Percentiles rank a stretch among this genome's conserved stretches.
Conservation (phyloP, 2,329 filamentous ascomycete species). For the Aspergillus sp. region DNA sequence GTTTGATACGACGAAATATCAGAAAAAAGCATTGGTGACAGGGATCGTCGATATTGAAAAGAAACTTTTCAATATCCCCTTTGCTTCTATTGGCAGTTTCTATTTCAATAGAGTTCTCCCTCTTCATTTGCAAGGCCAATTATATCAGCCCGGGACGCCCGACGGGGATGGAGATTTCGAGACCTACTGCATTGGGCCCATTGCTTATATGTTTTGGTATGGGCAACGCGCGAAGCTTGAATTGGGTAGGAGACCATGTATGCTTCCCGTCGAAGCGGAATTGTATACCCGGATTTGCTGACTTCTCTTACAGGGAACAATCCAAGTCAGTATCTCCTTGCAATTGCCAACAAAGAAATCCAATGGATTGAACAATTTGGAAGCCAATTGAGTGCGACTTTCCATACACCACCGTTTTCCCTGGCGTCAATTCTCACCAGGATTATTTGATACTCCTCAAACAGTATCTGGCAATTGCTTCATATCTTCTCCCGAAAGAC, state of each 20-base stretch:
- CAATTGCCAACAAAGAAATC: slow-evolving; percentile 13
- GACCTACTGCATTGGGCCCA: no score
- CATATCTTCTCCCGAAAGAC: slow-evolving; percentile 19
- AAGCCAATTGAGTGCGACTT: slow-evolving; percentile 11
- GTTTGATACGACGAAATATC: slow-evolving; percentile 19
- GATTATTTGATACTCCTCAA: slow-evolving; percentile 21
- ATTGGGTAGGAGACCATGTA: slow-evolving; percentile 25
- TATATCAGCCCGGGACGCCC: no score
- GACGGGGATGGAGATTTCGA: no score
- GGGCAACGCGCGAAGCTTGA: slow-evolving; percentile 12
- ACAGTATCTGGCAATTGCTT: slow-evolving; percentile 21
- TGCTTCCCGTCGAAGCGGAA: not conserved
- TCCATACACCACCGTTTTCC: slow-evolving; percentile 19
- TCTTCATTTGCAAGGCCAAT: no score
- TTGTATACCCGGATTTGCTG: not conserved
- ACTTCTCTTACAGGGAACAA: slow-evolving; percentile 16
- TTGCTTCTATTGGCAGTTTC: slow-evolving; percentile 16
- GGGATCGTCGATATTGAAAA: slow-evolving; percentile 21
- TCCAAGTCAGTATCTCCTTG: slow-evolving; percentile 15
- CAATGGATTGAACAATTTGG: no score
- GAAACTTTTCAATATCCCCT: slow-evolving; percentile 18
- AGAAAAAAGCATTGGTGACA: slow-evolving; percentile 17
- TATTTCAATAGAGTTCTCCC: no score
- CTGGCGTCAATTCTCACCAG: slow-evolving; percentile 14
- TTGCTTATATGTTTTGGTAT: no score